Percentiles rank a stretch among this genome's conserved stretches.
These are phyloP conservation scores for Fagopyrum esculentum DNA, from an alignment of 148 eudicot species.

Conservation along the genomic window DNA sequence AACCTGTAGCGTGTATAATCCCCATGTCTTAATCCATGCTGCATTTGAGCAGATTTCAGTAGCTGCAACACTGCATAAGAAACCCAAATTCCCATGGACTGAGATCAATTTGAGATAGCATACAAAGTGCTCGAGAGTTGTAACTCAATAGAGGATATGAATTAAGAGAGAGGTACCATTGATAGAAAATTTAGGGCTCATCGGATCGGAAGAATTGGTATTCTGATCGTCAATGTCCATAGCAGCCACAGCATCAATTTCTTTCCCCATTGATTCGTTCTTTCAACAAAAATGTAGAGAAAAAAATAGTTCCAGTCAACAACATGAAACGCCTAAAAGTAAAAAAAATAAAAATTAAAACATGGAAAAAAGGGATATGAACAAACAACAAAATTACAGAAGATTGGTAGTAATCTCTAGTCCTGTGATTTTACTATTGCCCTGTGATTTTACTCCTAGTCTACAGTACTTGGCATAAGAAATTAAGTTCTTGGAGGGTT, in stretches of 20 bases:
- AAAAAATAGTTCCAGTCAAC: neutral
- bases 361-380: neutral
- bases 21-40: conserved; percentile 88
- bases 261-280: conserved; percentile 49
- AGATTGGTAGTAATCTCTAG: too few species aligned
- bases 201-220: conserved; percentile 40
- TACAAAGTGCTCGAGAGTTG: neutral
- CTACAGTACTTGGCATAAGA: too few species aligned
- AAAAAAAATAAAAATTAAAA: neutral
- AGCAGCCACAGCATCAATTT: conserved; percentile 25
- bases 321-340: neutral
- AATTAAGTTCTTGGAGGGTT: too few species aligned
- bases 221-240: conserved; percentile 74
- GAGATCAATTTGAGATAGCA: neutral
- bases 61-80: conserved; percentile 64
- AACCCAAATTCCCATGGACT: conserved; percentile 9
- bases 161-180: conserved; percentile 32
- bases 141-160: neutral
- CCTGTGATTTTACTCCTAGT: too few species aligned
- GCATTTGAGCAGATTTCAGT: conserved; percentile 90
- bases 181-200: conserved; percentile 61
- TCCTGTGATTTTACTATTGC: too few species aligned
- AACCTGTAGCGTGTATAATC: conserved; percentile 65
- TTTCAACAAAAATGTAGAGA: neutral
- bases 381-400: too few species aligned